Percentiles rank a stretch among this genome's conserved stretches.
phyloP scores from a whole-genome alignment of 306 rosid species.

The Neltuma alba region DNA sequence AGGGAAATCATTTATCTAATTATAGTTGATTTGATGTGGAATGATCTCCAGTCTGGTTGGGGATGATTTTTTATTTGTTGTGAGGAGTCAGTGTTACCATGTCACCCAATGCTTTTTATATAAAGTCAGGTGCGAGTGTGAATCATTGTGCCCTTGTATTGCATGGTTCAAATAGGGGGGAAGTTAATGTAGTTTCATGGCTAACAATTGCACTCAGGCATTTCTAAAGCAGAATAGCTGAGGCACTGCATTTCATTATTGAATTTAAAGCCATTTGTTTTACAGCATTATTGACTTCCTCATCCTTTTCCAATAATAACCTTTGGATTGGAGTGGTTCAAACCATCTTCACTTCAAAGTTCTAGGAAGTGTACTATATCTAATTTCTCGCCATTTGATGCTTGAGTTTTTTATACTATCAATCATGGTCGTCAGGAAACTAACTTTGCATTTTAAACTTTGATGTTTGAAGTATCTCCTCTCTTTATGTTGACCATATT shows the following conservation, averaged over 20 bases:
- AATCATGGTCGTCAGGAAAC: neutral
- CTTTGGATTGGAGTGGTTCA: neutral
- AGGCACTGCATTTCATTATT: neutral
- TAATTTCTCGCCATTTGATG: neutral
- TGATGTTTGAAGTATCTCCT: slow-evolving; percentile 5
- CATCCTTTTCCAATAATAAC: neutral
- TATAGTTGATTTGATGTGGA: neutral
- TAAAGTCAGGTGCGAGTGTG: neutral
- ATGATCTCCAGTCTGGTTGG: neutral
- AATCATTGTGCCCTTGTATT: neutral
- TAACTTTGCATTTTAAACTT: neutral
- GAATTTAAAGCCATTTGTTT: neutral
- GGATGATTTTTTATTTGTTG: neutral
- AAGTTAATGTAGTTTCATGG: neutral
- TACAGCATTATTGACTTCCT: neutral
- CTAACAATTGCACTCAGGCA: neutral
- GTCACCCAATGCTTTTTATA: neutral
- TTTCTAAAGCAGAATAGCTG: neutral
- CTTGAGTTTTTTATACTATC: neutral
- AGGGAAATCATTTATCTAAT: neutral
- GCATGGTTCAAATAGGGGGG: neutral
- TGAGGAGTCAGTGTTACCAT: neutral
- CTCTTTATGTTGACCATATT: slow-evolving; percentile 29
- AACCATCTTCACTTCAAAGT: neutral
- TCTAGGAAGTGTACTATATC: neutral